Evolutionary conservation across 768 basidiomycete species (phyloP), one percentile per base, ranked within the genome.

Genomic region (Leccinum subgranulosum): DNA sequence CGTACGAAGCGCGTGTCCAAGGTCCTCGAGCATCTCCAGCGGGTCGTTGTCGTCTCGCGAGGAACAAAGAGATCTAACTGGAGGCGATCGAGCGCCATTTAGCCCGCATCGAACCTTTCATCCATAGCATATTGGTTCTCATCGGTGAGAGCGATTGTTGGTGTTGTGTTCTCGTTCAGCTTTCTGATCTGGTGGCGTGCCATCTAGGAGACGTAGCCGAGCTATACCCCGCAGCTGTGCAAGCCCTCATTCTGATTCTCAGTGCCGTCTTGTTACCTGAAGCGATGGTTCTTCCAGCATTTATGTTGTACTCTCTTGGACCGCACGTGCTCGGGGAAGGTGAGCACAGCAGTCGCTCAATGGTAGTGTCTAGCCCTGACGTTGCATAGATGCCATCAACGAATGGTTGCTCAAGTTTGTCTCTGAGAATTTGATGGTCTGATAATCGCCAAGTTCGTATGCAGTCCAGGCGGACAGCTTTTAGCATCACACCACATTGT

Each of bases 251-350:
- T 31, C 47, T 66, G 53, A 52, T 59, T 39, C n/a, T 63, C 1
- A 54, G 57, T 2, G 49, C 45, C 3, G 23, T 58, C 21, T 14
- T 61, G 4, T 51, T 61, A 0, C 62, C 59, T 15, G 59, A 66
- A 28, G 39, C 59, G n/a, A 6, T 31, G 9, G 53, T 60, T 51
- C 23, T 66, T 25, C 50, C 57, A 33, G 56, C 55, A 23, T 53
- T 63, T 53, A 33, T 58, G 14, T n/a, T 66, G 6, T 63, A 60
- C 17, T 63, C 34, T 48, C 53, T 55, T 1, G 64, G 61, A 33
- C 62, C 65, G 23, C 61, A 64, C 14, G 49, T 56, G 1, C 49
- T 58, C 7, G 62, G 62, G 7, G 54, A 59, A 56, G 59, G 62
- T 57, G 41, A 54, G 59, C 43, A 4, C 6, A 3, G 2, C 25